phyloP scores from a whole-genome alignment of 352 stramenopile genomes.

The Phytophthora citricola region DNA sequence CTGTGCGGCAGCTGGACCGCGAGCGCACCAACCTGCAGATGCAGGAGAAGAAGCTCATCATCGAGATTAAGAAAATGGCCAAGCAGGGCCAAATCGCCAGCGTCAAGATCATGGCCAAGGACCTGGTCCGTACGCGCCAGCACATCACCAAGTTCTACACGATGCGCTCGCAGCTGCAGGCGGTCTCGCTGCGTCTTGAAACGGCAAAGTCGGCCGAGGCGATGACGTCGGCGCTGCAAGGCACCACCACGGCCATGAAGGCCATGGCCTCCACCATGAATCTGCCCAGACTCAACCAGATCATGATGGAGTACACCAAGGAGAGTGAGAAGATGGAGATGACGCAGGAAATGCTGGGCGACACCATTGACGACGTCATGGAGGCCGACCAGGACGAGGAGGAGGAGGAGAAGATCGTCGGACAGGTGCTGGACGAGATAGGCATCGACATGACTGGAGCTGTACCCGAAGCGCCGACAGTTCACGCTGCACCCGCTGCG shows the following conservation, averaged over 20 bases:
- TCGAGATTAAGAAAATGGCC: constrained; percentile 98
- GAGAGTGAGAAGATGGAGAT: constrained; percentile 99
- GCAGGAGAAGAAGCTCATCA: constrained; percentile 95
- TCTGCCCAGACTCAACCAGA: constrained; percentile 96
- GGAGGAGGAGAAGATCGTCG: constrained; percentile 96
- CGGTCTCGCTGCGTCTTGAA: constrained; percentile 93
- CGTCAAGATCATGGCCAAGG: constrained; percentile 98
- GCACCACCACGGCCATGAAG: constrained; percentile 87
- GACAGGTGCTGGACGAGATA: constrained; percentile 98
- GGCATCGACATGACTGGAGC: constrained; percentile 94
- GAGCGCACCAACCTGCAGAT: constrained; percentile 93
- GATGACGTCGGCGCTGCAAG: constrained; percentile 91
- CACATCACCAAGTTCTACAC: constrained; percentile 99
- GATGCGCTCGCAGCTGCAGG: constrained; percentile 97
- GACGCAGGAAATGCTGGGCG: constrained; percentile 98
- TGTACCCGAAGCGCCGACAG: constrained; percentile 89
- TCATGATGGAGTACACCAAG: constrained; percentile 98
- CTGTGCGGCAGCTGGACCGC: constrained; percentile 96
- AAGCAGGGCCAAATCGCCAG: constrained; percentile 96
- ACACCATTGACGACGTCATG: constrained; percentile 98
- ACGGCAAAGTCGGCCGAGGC: constrained; percentile 97
- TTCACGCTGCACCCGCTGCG: constrained; percentile 46
- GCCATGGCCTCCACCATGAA: constrained; percentile 96
- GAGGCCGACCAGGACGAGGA: constrained; percentile 95
- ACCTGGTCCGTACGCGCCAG: constrained; percentile 95